Percentiles rank a stretch among this genome's conserved stretches.
Evolutionary conservation across 768 basidiomycete species (phyloP).

Genomic region (Termitomyces sp.): DNA sequence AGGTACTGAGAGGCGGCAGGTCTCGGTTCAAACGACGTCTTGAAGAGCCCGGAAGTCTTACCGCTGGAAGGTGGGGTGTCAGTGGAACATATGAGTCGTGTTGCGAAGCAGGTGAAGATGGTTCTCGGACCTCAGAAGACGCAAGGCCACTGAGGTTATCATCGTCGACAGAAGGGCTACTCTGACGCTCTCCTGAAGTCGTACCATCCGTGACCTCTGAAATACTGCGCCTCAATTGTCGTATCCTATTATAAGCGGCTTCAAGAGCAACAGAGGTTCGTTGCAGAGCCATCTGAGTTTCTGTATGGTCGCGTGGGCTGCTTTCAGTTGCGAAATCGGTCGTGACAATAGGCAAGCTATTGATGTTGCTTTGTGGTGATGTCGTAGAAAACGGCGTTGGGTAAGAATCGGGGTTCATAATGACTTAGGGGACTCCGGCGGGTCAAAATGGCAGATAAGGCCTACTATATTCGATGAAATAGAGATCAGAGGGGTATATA

Average conservation of each 20-base stretch:
- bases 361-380: constrained; percentile 13
- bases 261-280: constrained; percentile 50
- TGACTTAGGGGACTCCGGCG: neutral
- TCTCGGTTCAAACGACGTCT: neutral
- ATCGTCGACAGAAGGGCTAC: constrained; percentile 20
- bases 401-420: constrained; percentile 23
- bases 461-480: neutral
- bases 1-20: neutral
- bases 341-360: constrained; percentile 1
- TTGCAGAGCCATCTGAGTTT: constrained; percentile 34
- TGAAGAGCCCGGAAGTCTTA: neutral
- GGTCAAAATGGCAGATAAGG: neutral
- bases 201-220: constrained; percentile 35
- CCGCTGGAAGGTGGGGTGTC: neutral
- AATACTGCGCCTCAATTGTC: constrained; percentile 47
- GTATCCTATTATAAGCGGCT: constrained; percentile 48
- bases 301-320: constrained; percentile 13
- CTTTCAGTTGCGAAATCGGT: neutral
- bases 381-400: constrained; percentile 23
- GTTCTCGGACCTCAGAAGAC: constrained; percentile 3
- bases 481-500: neutral
- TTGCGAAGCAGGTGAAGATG: neutral
- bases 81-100: neutral
- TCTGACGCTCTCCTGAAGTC: constrained; percentile 10
- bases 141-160: constrained; percentile 31